These are phyloP conservation scores for Crassisporium funariophilum DNA, from an alignment of 768 basidiomycete species.

Conservation along the genomic window DNA sequence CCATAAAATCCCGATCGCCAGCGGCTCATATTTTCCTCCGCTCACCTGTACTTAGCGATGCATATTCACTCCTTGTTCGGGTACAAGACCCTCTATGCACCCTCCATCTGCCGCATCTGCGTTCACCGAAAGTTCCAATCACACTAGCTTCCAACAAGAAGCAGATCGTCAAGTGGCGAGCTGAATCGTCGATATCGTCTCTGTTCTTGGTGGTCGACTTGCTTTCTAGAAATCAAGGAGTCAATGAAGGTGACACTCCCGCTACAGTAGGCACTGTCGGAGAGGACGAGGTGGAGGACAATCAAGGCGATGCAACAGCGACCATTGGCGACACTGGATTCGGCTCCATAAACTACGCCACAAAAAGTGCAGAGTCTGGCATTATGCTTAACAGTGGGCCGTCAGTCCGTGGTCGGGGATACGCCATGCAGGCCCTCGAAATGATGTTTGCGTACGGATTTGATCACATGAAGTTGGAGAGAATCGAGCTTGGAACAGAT, in stretches of 20 bases:
- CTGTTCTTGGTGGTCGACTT: conserved; percentile 17
- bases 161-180: conserved; percentile 17
- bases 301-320: conserved; percentile 19
- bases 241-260: not conserved
- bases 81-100: conserved; percentile 21
- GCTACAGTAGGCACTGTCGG: not conserved
- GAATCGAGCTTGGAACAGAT: conserved; percentile 12
- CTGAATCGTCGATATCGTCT: conserved; percentile 11
- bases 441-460: conserved; percentile 23
- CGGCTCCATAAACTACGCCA: conserved; percentile 10
- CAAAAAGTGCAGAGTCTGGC: conserved; percentile 19
- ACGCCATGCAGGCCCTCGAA: conserved; percentile 20
- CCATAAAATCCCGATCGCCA: conserved; percentile 16
- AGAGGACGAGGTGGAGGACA: conserved; percentile 3
- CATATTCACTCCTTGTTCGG: conserved; percentile 16
- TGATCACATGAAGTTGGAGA: conserved; percentile 18
- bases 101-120: conserved; percentile 15
- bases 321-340: not conserved
- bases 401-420: conserved; percentile 17
- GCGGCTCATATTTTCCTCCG: conserved; percentile 18
- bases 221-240: conserved; percentile 8
- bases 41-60: conserved; percentile 18
- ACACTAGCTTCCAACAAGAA: conserved; percentile 19
- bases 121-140: conserved; percentile 11
- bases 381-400: conserved; percentile 25